These are phyloP conservation scores for Penicillium lagena DNA, from an alignment of 495 filamentous ascomycete species.

Conservation along the genomic window DNA sequence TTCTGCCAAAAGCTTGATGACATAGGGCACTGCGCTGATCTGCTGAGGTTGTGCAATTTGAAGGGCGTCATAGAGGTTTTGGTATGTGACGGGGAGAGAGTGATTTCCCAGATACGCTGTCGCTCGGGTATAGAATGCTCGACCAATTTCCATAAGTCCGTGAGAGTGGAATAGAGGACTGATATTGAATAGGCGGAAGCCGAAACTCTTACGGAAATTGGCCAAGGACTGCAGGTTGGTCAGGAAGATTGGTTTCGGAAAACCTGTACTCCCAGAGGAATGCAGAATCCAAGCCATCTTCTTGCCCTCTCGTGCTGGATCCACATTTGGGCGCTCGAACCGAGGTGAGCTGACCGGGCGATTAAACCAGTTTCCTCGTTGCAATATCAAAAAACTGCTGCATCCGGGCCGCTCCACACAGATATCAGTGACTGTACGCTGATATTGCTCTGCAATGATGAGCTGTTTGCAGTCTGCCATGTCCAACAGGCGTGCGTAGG, in stretches of 20 bases:
- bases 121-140: slow-evolving; percentile 42
- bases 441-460: slow-evolving; percentile 13
- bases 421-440: slow-evolving; percentile 15
- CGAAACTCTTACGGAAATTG: slow-evolving; percentile 24
- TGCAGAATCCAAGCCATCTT: slow-evolving; percentile 47
- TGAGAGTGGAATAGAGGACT: slow-evolving; percentile 50
- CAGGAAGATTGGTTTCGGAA: slow-evolving; percentile 48
- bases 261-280: slow-evolving; percentile 52
- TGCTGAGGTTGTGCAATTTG: slow-evolving; percentile 38
- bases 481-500: slow-evolving; percentile 41
- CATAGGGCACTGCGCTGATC: slow-evolving; percentile 51
- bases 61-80: slow-evolving; percentile 42
- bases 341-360: slow-evolving; percentile 3
- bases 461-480: slow-evolving; percentile 37
- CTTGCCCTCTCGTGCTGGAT: slow-evolving; percentile 19
- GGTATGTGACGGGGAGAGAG: slow-evolving; percentile 46
- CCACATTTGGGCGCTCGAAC: slow-evolving; percentile 8
- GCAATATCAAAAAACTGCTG: slow-evolving; percentile 3
- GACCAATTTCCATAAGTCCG: slow-evolving; percentile 35
- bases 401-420: slow-evolving; percentile 6
- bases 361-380: slow-evolving; percentile 15
- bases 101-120: slow-evolving; percentile 42
- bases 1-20: slow-evolving; percentile 47
- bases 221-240: slow-evolving; percentile 33
- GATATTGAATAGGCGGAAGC: slow-evolving; percentile 37